phyloP scores from a whole-genome alignment of 371 early-diverging fungal genomes.

The Mortierella sp. region DNA sequence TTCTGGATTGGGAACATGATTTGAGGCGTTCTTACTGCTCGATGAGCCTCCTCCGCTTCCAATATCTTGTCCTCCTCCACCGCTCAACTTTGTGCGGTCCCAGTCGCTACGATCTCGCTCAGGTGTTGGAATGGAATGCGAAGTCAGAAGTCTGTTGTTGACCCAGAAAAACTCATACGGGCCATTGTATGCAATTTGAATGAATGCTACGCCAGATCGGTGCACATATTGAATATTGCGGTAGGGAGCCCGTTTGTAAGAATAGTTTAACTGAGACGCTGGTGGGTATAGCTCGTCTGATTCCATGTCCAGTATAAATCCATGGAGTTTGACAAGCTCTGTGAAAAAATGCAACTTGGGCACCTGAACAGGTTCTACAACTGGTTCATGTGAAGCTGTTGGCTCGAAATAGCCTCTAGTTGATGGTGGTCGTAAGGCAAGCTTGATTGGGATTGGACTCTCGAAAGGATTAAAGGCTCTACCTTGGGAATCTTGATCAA shows the following conservation, averaged over 20 bases:
- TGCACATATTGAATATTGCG: slow-evolving; percentile 93
- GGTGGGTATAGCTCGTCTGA: slow-evolving; percentile 76
- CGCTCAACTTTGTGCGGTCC: slow-evolving; percentile 39
- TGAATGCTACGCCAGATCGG: slow-evolving; percentile 90
- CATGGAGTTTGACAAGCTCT: slow-evolving; percentile 84
- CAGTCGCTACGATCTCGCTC: slow-evolving; percentile 48
- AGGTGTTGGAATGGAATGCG: slow-evolving; percentile 65
- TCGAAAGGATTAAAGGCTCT: slow-evolving; percentile 91
- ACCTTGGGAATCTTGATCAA: slow-evolving; percentile 80
- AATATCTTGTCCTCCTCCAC: slow-evolving; percentile 52
- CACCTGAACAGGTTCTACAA: slow-evolving; percentile 62
- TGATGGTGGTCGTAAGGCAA: slow-evolving; percentile 77
- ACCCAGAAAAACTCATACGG: slow-evolving; percentile 88
- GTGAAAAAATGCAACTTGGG: slow-evolving; percentile 84
- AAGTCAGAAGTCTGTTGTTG: slow-evolving; percentile 85
- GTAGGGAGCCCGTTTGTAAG: slow-evolving; percentile 77
- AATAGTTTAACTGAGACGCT: slow-evolving; percentile 69
- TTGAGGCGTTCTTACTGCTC: slow-evolving; percentile 37
- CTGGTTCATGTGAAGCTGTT: slow-evolving; percentile 28
- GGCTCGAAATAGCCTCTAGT: slow-evolving; percentile 58
- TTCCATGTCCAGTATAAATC: slow-evolving; percentile 96
- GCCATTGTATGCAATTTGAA: slow-evolving; percentile 83
- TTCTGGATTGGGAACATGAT: slow-evolving; percentile 47
- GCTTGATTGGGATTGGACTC: slow-evolving; percentile 77
- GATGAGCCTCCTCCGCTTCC: slow-evolving; percentile 17